A percentile compares a stretch with the other conserved stretches of the same genome.
phyloP scores from a whole-genome alignment of 1,139 yeast species.

The Kodamaea sp. region DNA sequence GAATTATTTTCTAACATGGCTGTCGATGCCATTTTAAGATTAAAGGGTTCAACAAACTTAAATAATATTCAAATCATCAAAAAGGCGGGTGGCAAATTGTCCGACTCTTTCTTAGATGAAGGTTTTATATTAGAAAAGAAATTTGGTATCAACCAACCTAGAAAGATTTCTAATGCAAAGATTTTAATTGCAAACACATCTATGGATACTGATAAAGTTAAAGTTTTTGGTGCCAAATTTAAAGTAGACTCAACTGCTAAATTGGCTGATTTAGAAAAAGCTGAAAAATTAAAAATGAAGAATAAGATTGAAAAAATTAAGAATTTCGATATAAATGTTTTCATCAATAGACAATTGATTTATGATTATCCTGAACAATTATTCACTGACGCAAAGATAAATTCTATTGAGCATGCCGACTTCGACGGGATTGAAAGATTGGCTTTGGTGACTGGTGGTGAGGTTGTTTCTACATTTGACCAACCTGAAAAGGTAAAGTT shows the following conservation, averaged over 20 bases:
- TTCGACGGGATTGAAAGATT: slow-evolving; percentile 97
- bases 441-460: slow-evolving; percentile 96
- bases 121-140: slow-evolving; percentile 89
- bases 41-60: slow-evolving; percentile 90
- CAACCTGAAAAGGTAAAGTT: slow-evolving; percentile 80
- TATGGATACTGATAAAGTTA: slow-evolving; percentile 96
- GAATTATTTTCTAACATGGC: slow-evolving; percentile 85
- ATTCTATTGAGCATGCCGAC: slow-evolving; percentile 96
- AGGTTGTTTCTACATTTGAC: slow-evolving; percentile 95
- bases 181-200: slow-evolving; percentile 93
- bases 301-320: slow-evolving; percentile 82
- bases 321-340: slow-evolving; percentile 79
- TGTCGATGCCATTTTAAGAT: slow-evolving; percentile 88
- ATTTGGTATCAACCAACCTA: slow-evolving; percentile 94
- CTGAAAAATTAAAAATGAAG: slow-evolving; percentile 93
- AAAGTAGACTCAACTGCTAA: slow-evolving; percentile 94
- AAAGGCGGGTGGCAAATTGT: slow-evolving; percentile 86
- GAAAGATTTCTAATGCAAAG: slow-evolving; percentile 74
- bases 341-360: slow-evolving; percentile 92
- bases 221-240: slow-evolving; percentile 96
- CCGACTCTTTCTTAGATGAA: slow-evolving; percentile 92
- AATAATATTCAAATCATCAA: slow-evolving; percentile 93
- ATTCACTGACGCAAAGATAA: slow-evolving; percentile 81
- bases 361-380: slow-evolving; percentile 98
- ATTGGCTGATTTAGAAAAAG: slow-evolving; percentile 92